phyloP scores from a whole-genome alignment of 345 rosid species.

The Trapa incisa region DNA sequence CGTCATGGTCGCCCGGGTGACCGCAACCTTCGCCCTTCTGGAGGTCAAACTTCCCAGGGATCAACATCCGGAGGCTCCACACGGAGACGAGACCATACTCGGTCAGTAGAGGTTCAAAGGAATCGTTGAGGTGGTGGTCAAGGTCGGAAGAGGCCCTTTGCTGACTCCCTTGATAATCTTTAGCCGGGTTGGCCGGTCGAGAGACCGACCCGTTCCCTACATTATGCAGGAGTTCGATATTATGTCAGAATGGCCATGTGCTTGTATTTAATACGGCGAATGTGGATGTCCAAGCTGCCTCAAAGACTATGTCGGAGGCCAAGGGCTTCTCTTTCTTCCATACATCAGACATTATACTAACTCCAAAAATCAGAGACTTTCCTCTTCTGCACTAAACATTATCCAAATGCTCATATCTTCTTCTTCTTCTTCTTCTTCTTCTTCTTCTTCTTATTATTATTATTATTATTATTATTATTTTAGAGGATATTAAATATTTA shows the following conservation, averaged over 20 bases:
- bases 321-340: slow-evolving; percentile 79
- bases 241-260: not conserved
- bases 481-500: no score
- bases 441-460: no score
- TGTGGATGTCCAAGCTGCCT: slow-evolving; percentile 73
- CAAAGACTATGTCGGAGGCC: slow-evolving; percentile 35
- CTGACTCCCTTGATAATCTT: slow-evolving; percentile 63
- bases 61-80: slow-evolving; percentile 66
- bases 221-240: not conserved
- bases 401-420: no score
- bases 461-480: no score
- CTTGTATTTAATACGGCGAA: slow-evolving; percentile 40
- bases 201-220: slow-evolving; percentile 41
- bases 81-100: slow-evolving; percentile 69
- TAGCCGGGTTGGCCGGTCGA: slow-evolving; percentile 62
- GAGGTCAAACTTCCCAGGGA: slow-evolving; percentile 33
- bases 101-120: slow-evolving; percentile 46
- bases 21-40: slow-evolving; percentile 13
- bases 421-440: no score
- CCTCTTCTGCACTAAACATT: no score
- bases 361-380: no score
- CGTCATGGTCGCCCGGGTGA: slow-evolving; percentile 18
- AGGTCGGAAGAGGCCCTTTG: slow-evolving; percentile 55
- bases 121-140: slow-evolving; percentile 43
- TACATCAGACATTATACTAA: no score